phyloP scores from a whole-genome alignment of 495 filamentous ascomycete genomes.

The Cenococcum geophilum region DNA sequence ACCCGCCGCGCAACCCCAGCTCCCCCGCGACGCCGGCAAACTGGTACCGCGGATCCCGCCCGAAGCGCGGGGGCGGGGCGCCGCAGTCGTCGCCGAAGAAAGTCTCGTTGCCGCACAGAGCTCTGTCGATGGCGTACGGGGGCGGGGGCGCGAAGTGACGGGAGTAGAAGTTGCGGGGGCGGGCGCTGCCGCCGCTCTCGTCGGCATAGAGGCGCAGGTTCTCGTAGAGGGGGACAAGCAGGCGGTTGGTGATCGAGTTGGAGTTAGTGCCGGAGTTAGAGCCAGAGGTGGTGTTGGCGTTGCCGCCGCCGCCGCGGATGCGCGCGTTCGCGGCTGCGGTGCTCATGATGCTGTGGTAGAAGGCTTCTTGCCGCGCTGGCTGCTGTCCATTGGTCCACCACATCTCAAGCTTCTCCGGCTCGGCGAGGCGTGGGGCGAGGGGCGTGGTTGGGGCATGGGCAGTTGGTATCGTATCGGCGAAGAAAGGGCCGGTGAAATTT shows the following conservation, averaged over 20 bases:
- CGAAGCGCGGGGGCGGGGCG: slow-evolving; percentile 24
- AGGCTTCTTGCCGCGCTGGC: slow-evolving; percentile 31
- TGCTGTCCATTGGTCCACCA: slow-evolving; percentile 35
- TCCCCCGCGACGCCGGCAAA: no score
- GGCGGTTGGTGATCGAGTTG: slow-evolving; percentile 2
- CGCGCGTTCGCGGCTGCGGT: neutral
- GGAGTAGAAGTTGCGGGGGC: slow-evolving; percentile 10
- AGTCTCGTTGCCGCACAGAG: slow-evolving; percentile 22
- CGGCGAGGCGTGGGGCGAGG: slow-evolving; percentile 5
- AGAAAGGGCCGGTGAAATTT: slow-evolving; percentile 33
- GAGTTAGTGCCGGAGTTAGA: no score
- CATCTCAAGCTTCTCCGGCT: slow-evolving; percentile 25
- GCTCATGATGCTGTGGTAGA: slow-evolving; percentile 26
- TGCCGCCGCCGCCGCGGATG: neutral
- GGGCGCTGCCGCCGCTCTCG: neutral
- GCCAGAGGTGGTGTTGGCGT: neutral
- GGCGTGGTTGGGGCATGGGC: slow-evolving; percentile 10
- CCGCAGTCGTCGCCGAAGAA: slow-evolving; percentile 33
- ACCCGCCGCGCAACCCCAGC: slow-evolving; percentile 1
- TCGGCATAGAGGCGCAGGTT: slow-evolving; percentile 21
- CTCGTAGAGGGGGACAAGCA: slow-evolving; percentile 20
- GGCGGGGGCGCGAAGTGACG: slow-evolving; percentile 15
- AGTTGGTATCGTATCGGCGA: slow-evolving; percentile 24
- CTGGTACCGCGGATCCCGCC: slow-evolving; percentile 30
- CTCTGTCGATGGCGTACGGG: slow-evolving; percentile 24